Percentiles rank a stretch among this genome's conserved stretches.
Conservation (phyloP, 495 filamentous ascomycete species). For the Evernia prunastri region DNA sequence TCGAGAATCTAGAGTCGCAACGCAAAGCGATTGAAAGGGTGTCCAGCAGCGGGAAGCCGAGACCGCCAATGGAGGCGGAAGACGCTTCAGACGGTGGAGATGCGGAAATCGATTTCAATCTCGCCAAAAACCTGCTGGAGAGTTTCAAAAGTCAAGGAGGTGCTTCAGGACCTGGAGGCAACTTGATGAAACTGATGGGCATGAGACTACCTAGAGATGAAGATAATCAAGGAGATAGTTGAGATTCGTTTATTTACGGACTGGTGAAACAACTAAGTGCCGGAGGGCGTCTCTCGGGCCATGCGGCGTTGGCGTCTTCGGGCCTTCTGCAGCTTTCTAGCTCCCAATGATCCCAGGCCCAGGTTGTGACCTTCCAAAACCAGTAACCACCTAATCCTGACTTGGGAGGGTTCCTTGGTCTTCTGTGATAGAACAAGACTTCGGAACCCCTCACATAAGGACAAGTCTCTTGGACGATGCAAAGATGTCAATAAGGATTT, state of each 20-base stretch:
- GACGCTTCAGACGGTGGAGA: constrained; percentile 38
- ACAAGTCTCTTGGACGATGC: background rate
- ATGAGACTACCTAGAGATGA: constrained; percentile 36
- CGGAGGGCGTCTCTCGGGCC: constrained; percentile 5
- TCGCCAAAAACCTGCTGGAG: constrained; percentile 87
- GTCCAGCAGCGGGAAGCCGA: constrained; percentile 12
- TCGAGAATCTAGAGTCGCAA: constrained; percentile 7
- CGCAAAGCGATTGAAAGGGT: constrained; percentile 28
- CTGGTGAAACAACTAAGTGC: background rate
- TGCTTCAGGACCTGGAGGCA: constrained; percentile 75
- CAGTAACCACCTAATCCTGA: background rate
- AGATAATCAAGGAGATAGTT: background rate
- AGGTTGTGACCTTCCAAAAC: background rate
- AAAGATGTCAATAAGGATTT: background rate
- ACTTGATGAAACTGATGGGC: constrained; percentile 79
- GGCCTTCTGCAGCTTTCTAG: background rate
- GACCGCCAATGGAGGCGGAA: constrained; percentile 12
- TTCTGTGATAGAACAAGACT: background rate
- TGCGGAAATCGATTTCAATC: constrained; percentile 73
- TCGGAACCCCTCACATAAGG: background rate
- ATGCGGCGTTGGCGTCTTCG: constrained; percentile 1
- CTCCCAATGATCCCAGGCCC: background rate
- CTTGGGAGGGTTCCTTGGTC: background rate
- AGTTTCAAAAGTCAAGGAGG: constrained; percentile 85
- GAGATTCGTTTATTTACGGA: constrained; percentile 2